Percentiles rank a stretch among this genome's conserved stretches.
These are phyloP conservation scores for Zasmidium citrigriseum DNA, from an alignment of 2,329 filamentous ascomycete genomes.

Conservation along the genomic window DNA sequence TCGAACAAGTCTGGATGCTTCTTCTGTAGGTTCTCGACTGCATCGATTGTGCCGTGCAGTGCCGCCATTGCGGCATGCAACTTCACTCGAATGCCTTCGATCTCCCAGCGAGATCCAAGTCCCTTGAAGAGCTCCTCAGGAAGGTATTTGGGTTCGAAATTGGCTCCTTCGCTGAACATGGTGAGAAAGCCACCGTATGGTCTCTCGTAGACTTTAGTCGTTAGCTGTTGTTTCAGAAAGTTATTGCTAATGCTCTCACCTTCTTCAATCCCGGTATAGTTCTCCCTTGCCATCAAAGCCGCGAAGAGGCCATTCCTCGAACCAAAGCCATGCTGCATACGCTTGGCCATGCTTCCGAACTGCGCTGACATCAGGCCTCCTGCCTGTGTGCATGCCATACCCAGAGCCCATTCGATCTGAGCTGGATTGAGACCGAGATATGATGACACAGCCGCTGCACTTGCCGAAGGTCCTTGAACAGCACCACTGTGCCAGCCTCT, in stretches of 20 bases:
- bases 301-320: constrained; percentile 46
- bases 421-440: constrained; percentile 3
- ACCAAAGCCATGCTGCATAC: constrained; percentile 51
- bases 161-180: constrained; percentile 40
- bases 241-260: no score
- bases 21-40: constrained; percentile 35
- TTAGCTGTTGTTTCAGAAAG: no score
- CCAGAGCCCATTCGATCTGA: constrained; percentile 12
- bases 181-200: constrained; percentile 46
- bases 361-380: constrained; percentile 41
- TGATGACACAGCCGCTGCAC: constrained; percentile 9
- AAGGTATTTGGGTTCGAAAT: constrained; percentile 30
- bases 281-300: constrained; percentile 39
- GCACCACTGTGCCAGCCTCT: constrained; percentile 14
- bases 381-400: constrained; percentile 11
- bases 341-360: constrained; percentile 47
- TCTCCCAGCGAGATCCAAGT: constrained; percentile 42
- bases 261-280: constrained; percentile 46
- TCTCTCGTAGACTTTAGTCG: constrained; percentile 38
- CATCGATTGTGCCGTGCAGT: constrained; percentile 40
- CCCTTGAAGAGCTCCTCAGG: constrained; percentile 33
- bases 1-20: constrained; percentile 23
- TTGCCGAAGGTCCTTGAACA: constrained; percentile 8
- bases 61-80: constrained; percentile 41
- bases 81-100: constrained; percentile 39